Percentiles rank a stretch among this genome's conserved stretches.
Evolutionary conservation across 1,139 yeast species (phyloP).

Genomic region (Magnusiomyces starmeri): DNA sequence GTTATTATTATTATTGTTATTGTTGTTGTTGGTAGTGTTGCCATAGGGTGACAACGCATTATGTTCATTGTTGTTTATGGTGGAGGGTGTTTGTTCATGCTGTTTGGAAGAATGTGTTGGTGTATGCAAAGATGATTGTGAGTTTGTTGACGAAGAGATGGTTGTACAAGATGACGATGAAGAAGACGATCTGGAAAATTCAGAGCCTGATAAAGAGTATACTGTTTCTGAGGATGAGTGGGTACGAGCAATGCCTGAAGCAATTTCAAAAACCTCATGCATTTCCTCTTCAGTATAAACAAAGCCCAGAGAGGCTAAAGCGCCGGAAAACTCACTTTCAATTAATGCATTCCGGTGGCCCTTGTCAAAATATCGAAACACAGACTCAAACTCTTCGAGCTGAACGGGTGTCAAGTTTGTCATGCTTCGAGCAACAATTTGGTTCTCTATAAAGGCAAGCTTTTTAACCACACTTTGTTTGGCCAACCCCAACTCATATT

Average conservation of each 20-base stretch:
- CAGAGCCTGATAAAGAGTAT: background rate
- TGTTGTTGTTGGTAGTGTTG: background rate
- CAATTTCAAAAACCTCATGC: slow-evolving; percentile 33
- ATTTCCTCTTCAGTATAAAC: slow-evolving; percentile 35
- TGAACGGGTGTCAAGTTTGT: slow-evolving; percentile 38
- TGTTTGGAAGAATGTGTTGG: slow-evolving; percentile 1
- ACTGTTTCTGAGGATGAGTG: background rate
- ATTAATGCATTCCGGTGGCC: slow-evolving; percentile 31
- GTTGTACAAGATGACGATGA: background rate
- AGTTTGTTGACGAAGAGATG: background rate
- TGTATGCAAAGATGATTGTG: background rate
- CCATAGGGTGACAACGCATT: too few relatives aligned
- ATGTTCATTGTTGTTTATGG: too few relatives aligned
- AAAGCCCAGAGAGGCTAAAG: slow-evolving; percentile 37
- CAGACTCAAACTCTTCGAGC: slow-evolving; percentile 39
- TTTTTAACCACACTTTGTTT: slow-evolving; percentile 35
- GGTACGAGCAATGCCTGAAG: slow-evolving; percentile 15
- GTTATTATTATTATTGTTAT: background rate
- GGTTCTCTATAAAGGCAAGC: slow-evolving; percentile 37
- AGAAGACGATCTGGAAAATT: background rate
- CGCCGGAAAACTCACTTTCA: slow-evolving; percentile 37
- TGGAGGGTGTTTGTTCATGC: too few relatives aligned
- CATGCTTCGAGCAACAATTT: slow-evolving; percentile 37
- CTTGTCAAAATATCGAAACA: slow-evolving; percentile 38
- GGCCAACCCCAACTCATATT: slow-evolving; percentile 36